Base-by-base conservation (phyloP, 2,329 filamentous ascomycete genomes). In the Verticillium isaacii region DNA sequence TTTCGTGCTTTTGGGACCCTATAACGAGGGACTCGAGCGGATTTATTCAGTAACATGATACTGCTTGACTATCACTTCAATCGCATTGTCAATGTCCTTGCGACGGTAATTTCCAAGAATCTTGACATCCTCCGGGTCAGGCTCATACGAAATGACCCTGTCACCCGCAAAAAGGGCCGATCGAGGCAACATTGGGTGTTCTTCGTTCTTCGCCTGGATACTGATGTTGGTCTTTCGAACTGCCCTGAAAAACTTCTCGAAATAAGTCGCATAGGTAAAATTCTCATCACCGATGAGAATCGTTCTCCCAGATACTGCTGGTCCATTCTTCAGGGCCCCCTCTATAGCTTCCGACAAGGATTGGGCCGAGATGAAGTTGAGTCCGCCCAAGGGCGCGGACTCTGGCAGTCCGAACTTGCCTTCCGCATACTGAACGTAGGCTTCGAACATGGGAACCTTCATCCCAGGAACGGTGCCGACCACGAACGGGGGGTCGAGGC, bases 311-410 rank as follows among this genome's bases (percentile, higher is more conserved):
- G 41, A 56, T 2, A 64, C 45, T 1, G 56, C 32, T 0, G 9
- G n/a, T 0, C 55, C 56, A 2, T 60, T 60, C n/a, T 57, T 55
- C 0, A 61, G 29, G 0, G 62, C 62, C 0, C 62, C 62, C 6
- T 45, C 37, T 9, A 64, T 62, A 0, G 60, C 62, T 15, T 64
- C 60, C 0, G 62, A 60, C 0, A 64, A 32, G 3, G 60, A 64
- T 17, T 23, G 56, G 11, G 61, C 58, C 5, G 60, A 62, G 5
- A 64, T 62, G 17, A 64, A 64, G 56, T 64, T 60, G 25, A 62
- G 15, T 5, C 45, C 58, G 2, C 60, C 60, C 3, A 29, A 3
- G 2, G 62, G 60, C 32, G 62, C 62, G 3, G 55, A 62, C 0
- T 23, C 0, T 0, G 60, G 50, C 1, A 62, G 60, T 3, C 57